phyloP scores from a whole-genome alignment of 2,329 filamentous ascomycete genomes.

The Hypoxylon sp. region DNA sequence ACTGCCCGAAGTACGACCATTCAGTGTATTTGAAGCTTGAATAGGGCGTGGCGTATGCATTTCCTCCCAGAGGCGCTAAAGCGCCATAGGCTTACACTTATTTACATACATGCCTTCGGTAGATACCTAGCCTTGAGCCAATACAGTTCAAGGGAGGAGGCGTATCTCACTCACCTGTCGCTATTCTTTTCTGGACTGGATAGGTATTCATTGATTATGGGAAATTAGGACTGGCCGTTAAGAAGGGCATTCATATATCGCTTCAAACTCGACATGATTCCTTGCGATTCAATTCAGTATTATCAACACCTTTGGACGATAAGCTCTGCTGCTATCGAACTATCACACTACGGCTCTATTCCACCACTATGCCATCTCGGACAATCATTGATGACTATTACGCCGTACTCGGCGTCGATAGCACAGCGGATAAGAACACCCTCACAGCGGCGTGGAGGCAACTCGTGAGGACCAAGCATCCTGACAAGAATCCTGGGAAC shows the following conservation, averaged over 20 bases:
- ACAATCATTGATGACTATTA: slow-evolving; percentile 46
- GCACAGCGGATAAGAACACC: slow-evolving; percentile 21
- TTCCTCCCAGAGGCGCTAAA: not conserved
- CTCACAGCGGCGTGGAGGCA: slow-evolving; percentile 43
- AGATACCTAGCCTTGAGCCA: not conserved
- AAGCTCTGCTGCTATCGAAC: not conserved
- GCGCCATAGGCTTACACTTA: not conserved
- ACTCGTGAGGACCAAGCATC: slow-evolving; percentile 44
- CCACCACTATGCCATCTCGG: not conserved
- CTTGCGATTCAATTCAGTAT: not conserved
- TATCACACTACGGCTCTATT: not conserved
- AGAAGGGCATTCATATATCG: not conserved
- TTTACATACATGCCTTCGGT: no score
- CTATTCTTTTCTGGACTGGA: no score
- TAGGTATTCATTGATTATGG: no score
- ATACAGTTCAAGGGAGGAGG: not conserved
- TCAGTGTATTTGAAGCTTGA: no score
- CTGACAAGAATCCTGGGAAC: slow-evolving; percentile 45
- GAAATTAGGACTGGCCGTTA: not conserved
- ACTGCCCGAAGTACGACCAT: no score
- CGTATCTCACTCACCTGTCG: no score
- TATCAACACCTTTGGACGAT: not conserved
- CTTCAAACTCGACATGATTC: no score
- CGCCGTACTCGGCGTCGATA: slow-evolving; percentile 39
- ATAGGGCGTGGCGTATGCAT: no score